Evolutionary conservation across 75 land plant species (phyloP).

Genomic region (Selaginella tamariscina): DNA sequence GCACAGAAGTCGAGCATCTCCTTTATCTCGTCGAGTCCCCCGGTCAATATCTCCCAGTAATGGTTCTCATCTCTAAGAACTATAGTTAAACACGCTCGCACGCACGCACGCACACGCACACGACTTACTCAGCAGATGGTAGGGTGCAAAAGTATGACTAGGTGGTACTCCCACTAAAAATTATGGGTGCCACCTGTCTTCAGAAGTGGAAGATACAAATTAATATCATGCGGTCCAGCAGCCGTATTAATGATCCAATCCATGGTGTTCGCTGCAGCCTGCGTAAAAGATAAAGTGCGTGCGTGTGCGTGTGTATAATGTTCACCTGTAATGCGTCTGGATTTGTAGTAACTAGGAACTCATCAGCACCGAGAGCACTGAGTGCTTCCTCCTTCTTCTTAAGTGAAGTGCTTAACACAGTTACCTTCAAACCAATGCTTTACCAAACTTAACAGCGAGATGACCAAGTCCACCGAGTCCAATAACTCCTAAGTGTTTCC

Average conservation of each 20-base stretch:
- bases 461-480: background rate
- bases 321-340: background rate
- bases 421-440: background rate
- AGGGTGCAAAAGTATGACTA: background rate
- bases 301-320: too few relatives aligned
- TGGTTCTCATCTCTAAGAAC: background rate
- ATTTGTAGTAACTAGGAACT: background rate
- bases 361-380: background rate
- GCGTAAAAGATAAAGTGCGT: too few relatives aligned
- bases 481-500: background rate
- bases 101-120: too few relatives aligned
- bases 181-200: background rate
- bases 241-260: background rate
- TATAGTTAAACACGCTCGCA: too few relatives aligned
- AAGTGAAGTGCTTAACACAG: background rate
- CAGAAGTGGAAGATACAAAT: background rate
- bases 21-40: slow-evolving; percentile 50
- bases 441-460: background rate
- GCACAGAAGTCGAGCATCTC: slow-evolving; percentile 70
- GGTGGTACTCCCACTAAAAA: background rate
- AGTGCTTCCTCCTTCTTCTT: background rate
- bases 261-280: background rate
- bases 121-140: background rate
- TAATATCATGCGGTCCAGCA: background rate
- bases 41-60: slow-evolving; percentile 43